Evolutionary conservation across 163 green algal genomes (phyloP), one percentile per base, ranked within the genome.

Genomic region (Scenedesmus sp.): DNA sequence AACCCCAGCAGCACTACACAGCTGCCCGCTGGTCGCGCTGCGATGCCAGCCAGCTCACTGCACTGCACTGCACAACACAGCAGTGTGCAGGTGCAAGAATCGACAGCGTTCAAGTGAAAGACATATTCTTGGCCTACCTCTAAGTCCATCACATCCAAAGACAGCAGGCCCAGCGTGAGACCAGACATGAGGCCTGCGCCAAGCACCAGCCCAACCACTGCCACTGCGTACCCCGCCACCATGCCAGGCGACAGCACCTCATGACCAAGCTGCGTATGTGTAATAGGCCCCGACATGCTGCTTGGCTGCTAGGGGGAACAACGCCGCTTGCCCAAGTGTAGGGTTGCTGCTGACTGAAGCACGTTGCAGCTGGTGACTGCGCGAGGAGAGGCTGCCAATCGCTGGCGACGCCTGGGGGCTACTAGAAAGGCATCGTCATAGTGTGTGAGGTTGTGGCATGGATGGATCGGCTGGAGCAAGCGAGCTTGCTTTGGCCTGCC

Each of bases 111-210:
- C 3, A 30, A 26, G 2, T 30, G 3, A 7, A 0, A 68, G 18
- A 56, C 15, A 13, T 56, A 1, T 20, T 20, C 49, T 56, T 1
- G 3, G 13, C 0, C 12, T 33, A 98, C 96, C 95, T 98, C 97
- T 15, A 99, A 89, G 42, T 99, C 97, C 40, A 99, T 93, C 4
- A 86, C 92, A 81, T 98, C 97, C 49, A 99, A 86, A 0, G 92
- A 96, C 78, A 99, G 94, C 16, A 99, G 92, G 26, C 96, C 97
- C 79, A 99, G 94, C 0, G 97, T 98, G 9, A 99, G 94, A 0
- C 97, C 97, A 16, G 89, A 96, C 96, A 98, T 98, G 12, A 98
- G 86, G n/a, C 96, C 97, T 13, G 97, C 95, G 51, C 97, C 94
- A 2, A 96, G 20, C 12, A 97, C 95, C 10, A 98, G 94, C 6